Conservation (phyloP, 192 early-diverging fungal species). For the Backusella psychrophila region DNA sequence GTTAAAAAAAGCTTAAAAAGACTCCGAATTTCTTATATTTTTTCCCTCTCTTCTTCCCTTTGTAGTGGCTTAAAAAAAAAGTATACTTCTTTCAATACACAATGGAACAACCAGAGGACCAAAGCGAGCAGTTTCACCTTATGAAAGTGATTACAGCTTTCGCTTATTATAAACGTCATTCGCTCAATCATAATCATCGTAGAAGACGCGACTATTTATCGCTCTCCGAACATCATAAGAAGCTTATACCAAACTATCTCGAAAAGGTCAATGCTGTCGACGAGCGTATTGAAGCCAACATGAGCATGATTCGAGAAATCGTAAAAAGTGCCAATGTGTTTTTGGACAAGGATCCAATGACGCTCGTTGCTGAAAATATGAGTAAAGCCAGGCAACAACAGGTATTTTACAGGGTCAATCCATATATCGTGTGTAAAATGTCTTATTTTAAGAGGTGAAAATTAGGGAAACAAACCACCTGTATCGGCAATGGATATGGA, state of each 20-base stretch:
- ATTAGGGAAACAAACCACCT: slow-evolving; percentile 22
- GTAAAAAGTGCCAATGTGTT: slow-evolving; percentile 43
- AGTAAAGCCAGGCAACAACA: slow-evolving; percentile 23
- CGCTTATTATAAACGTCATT: slow-evolving; percentile 58
- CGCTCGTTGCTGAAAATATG: slow-evolving; percentile 25
- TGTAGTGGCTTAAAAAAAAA: too few relatives aligned
- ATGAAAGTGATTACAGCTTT: slow-evolving; percentile 59
- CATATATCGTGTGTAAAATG: too few relatives aligned
- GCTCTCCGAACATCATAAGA: slow-evolving; percentile 63
- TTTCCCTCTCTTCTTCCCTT: too few relatives aligned
- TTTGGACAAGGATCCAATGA: slow-evolving; percentile 36
- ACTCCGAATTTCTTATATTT: too few relatives aligned
- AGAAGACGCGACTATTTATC: slow-evolving; percentile 57
- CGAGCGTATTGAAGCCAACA: slow-evolving; percentile 57
- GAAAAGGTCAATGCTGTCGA: slow-evolving; percentile 65
- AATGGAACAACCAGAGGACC: slow-evolving; percentile 16
- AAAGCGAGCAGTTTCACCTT: slow-evolving; percentile 43
- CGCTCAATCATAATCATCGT: slow-evolving; percentile 60
- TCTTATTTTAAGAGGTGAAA: background rate
- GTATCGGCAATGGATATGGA: slow-evolving; percentile 81
- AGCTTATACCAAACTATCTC: slow-evolving; percentile 53
- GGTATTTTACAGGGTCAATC: slow-evolving; percentile 17
- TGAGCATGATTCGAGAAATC: slow-evolving; percentile 53
- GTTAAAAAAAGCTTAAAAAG: too few relatives aligned
- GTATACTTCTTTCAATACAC: too few relatives aligned